phyloP scores from a whole-genome alignment of 768 basidiomycete genomes.

The Xerocomellus intermedius region DNA sequence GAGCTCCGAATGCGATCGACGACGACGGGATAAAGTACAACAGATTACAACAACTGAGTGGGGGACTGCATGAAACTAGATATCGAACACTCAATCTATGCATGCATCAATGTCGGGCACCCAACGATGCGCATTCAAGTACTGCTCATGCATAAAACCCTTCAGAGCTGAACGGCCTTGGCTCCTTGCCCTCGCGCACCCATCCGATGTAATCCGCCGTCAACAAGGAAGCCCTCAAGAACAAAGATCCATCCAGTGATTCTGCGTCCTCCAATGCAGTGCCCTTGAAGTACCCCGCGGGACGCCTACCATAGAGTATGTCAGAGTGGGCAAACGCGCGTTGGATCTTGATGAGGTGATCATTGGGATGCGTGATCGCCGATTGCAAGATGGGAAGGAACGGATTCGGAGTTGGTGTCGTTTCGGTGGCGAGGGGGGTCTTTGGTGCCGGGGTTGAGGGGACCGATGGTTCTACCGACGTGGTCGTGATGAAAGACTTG shows the following conservation, averaged over 20 bases:
- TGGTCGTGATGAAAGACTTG: constrained; percentile 27
- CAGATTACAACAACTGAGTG: too few species aligned
- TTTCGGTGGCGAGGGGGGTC: constrained; percentile 7
- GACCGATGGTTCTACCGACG: constrained; percentile 19
- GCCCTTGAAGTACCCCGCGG: constrained; percentile 24
- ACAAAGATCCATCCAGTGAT: constrained; percentile 36
- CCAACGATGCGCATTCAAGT: too few species aligned
- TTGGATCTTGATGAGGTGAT: constrained; percentile 33
- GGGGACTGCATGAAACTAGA: too few species aligned
- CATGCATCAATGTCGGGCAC: too few species aligned
- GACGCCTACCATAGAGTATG: constrained; percentile 27
- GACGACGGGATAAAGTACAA: background rate
- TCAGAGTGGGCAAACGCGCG: constrained; percentile 34
- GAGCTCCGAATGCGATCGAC: too few species aligned
- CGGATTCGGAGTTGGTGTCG: constrained; percentile 28
- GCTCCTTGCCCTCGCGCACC: constrained; percentile 36
- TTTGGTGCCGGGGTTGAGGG: background rate
- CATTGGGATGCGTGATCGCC: constrained; percentile 33
- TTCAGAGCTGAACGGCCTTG: constrained; percentile 27
- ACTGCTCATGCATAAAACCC: constrained; percentile 22
- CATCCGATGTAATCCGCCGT: constrained; percentile 35
- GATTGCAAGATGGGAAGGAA: constrained; percentile 41
- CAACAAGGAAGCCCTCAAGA: constrained; percentile 28
- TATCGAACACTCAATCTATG: too few species aligned
- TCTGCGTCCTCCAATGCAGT: constrained; percentile 32